Base-by-base conservation (phyloP, 2,329 filamentous ascomycete species). In the Paraconiothyrium brasiliense region DNA sequence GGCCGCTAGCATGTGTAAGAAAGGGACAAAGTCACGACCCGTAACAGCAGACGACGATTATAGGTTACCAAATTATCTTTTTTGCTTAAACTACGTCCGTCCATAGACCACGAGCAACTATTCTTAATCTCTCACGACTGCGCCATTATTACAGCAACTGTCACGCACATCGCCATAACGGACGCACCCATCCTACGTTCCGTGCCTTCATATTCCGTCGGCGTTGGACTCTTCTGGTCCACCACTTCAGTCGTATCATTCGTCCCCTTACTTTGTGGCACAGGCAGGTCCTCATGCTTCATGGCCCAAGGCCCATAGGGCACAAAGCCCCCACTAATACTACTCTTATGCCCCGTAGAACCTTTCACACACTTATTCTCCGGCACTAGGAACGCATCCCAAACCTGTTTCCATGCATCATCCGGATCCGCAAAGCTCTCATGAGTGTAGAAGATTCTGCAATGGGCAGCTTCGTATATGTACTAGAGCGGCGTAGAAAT, bases 381-480 rank as follows among this genome's bases (percentile, higher is more conserved):
- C 14, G 67, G 61, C 37, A 71, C 60, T 41, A 58, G 54, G 39
- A 66, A 68, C 0, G 69, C 72, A 50, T 72, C 67, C 66, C 67
- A 72, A 0, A 64, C 74, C 44, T 76, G 76, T 35, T 78, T 79
- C 87, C 87, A 90, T 20, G 85, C 75, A 5, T 76, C 79, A 4
- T 79, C 79, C 1, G 84, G 79, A 59, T 86, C 79, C 4, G 77
- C 73, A 39, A 85, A 72, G 69, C 86, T 88, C 3, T 81, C 75
- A n/a, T 79, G 67, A 0, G 87, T 90, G 63, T 85, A 89, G 67
- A 84, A 90, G 34, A 89, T 71, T 14, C 84, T 82, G 69, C 87
- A 90, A 66, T 89, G 85, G 0, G 88, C 84, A 1, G 86, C 82
- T 63, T 89, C 84, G 62, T 86, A 85, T 6, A 84, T 79, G 69